Base-by-base conservation (phyloP, 23 red algal species). In the Agarophyton chilense region DNA sequence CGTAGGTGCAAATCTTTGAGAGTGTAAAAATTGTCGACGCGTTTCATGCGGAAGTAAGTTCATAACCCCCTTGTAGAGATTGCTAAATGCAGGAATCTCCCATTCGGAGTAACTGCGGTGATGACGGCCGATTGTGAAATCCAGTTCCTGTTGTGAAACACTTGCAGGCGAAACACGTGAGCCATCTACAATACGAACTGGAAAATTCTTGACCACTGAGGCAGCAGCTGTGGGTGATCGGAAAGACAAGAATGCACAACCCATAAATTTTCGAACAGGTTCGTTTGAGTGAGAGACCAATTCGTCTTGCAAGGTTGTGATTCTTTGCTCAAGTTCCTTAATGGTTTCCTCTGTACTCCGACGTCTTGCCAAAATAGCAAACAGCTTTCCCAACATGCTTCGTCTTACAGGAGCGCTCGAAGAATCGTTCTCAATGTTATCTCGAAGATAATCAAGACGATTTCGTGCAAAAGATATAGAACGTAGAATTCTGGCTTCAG, bases 171-270 rank as follows among this genome's bases (percentile, higher is more conserved):
- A 22, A 18, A 2, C 35, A 16, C 4, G 33, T 7, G 18, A 10
- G 49, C 67, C 34, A 12, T 58, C 35, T 57, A 47, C 47, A 52
- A 89, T 78, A 10, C 70, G 51, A 47, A 94, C 52, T 18, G 94
- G 94, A 92, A 96, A 96, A 46, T 96, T 81, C 2, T 70, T 52
- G 3, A 96, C 38, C 13, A 81, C 78, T 5, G 89, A 78, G 52
- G 75, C 81, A 10, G 87, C 94, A 39, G 86, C 81, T n/a, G 74
- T 83, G 18, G 88, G 77, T 16, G 83, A 84, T 44, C 75, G 79
- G 42, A 90, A 85, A 5, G 89, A 82, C 18, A 96, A 63, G 62
- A 96, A 96, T 32, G 83, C 86, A 54, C 94, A 96, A 41, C 94
- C 94, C 29, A 84, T 58, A 67, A 92, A 96, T 36, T 96, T 79